These are phyloP conservation scores for Pseudogymnoascus sp. DNA, from an alignment of 2,329 filamentous ascomycete species.

Conservation along the genomic window DNA sequence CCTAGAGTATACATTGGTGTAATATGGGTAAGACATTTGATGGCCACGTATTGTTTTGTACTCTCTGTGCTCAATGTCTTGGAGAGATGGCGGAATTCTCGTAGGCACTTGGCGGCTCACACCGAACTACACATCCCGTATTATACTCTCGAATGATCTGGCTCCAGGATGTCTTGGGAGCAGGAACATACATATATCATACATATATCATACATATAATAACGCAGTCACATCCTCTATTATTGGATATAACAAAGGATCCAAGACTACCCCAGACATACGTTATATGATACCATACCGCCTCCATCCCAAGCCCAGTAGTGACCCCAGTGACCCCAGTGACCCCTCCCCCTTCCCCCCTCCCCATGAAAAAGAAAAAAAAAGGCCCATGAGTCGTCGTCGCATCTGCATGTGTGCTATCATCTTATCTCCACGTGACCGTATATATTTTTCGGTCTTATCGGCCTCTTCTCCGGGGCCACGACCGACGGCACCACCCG, in stretches of 20 bases:
- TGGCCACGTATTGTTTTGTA: neutral
- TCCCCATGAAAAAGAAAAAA: neutral
- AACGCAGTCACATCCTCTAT: neutral
- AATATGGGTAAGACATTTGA: neutral
- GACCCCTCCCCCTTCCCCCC: neutral
- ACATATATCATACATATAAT: neutral
- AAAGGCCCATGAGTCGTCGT: neutral
- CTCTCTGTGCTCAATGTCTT: neutral
- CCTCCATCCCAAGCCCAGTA: neutral
- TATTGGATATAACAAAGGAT: neutral
- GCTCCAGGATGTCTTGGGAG: neutral
- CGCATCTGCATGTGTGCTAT: neutral
- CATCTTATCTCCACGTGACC: neutral
- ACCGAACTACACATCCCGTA: neutral
- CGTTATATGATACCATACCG: conserved; percentile 2
- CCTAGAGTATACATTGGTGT: neutral
- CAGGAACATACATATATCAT: neutral
- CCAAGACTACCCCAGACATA: conserved; percentile 1
- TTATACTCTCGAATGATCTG: neutral
- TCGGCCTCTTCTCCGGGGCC: neutral
- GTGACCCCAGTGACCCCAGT: neutral
- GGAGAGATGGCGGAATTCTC: neutral
- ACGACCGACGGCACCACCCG: neutral
- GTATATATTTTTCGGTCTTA: neutral
- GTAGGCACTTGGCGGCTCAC: neutral